phyloP scores from a whole-genome alignment of 441 rosid genomes.

The Euphorbia celastroides region DNA sequence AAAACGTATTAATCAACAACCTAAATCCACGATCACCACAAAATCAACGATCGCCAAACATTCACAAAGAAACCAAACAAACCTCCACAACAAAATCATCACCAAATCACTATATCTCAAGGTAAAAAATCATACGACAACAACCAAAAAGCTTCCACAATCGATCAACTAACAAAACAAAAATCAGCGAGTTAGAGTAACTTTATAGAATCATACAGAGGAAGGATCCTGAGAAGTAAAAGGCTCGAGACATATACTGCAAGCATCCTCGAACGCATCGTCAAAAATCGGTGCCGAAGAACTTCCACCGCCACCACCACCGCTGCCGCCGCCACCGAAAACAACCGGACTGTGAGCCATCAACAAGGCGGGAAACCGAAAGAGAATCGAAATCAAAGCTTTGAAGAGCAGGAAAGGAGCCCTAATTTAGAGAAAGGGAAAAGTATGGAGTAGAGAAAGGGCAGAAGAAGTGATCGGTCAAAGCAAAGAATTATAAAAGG shows the following conservation, averaged over 20 bases:
- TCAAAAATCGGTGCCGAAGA: constrained; percentile 19
- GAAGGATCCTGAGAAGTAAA: constrained; percentile 61
- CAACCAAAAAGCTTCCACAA: neutral
- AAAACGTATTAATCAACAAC: neutral
- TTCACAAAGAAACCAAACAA: neutral
- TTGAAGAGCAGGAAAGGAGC: constrained; percentile 23
- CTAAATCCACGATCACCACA: too few relatives aligned
- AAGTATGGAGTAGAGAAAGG: neutral
- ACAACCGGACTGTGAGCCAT: constrained; percentile 39
- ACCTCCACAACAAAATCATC: neutral
- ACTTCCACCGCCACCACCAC: too few relatives aligned
- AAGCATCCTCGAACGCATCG: constrained; percentile 57
- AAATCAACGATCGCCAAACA: neutral
- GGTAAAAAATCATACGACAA: too few relatives aligned
- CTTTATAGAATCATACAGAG: constrained; percentile 60
- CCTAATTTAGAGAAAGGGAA: constrained; percentile 23
- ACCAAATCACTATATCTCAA: neutral
- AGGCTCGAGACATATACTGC: constrained; percentile 88
- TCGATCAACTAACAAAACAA: neutral
- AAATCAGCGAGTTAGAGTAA: neutral
- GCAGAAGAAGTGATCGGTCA: constrained; percentile 29
- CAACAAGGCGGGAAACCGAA: constrained; percentile 6
- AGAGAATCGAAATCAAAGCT: too few relatives aligned
- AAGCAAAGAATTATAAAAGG: constrained; percentile 28
- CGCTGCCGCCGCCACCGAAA: constrained; percentile 1